Percentiles rank a stretch among this genome's conserved stretches.
phyloP scores from a whole-genome alignment of 2,329 filamentous ascomycete species.

The Scopulariopsis brevicaulis region DNA sequence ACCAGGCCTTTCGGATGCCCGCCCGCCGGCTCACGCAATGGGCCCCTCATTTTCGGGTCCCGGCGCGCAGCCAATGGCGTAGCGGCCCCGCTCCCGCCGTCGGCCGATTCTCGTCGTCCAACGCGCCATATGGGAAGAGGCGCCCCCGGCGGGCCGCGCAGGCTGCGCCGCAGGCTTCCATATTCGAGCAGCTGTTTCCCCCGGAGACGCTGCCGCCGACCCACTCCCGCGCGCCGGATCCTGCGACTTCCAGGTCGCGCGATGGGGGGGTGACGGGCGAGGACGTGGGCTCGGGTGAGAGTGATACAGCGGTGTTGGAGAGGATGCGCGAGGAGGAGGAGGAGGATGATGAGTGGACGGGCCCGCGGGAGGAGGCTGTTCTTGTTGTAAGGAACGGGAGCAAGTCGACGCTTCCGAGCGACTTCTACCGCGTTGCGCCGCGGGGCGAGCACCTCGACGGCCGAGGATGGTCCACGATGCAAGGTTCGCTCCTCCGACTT shows the following conservation, averaged over 20 bases:
- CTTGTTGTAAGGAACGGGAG: conserved; percentile 49
- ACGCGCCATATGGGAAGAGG: neutral
- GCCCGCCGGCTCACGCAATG: conserved; percentile 4
- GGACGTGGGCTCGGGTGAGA: neutral
- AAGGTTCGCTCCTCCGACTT: conserved; percentile 26
- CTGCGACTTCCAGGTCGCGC: neutral
- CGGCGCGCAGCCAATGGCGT: conserved; percentile 1
- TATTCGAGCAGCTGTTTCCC: conserved; percentile 5
- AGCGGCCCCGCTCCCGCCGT: neutral
- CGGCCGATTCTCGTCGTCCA: conserved; percentile 4
- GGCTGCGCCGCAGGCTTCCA: neutral
- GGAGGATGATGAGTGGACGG: conserved; percentile 4
- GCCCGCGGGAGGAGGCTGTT: conserved; percentile 15
- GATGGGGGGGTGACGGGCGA: neutral
- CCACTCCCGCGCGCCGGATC: neutral
- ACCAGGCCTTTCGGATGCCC: neutral
- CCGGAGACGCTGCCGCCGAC: neutral
- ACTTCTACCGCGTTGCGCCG: conserved; percentile 59
- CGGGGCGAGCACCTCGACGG: conserved; percentile 51
- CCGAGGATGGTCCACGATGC: conserved; percentile 53
- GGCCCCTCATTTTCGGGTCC: conserved; percentile 1
- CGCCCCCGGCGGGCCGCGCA: neutral
- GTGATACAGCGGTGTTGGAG: neutral
- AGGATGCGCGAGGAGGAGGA: conserved; percentile 5
- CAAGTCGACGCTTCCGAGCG: conserved; percentile 48